Evolutionary conservation across 2,329 filamentous ascomycete species (phyloP), one percentile per base, ranked within the genome.

Genomic region (Beauveria caledonica): DNA sequence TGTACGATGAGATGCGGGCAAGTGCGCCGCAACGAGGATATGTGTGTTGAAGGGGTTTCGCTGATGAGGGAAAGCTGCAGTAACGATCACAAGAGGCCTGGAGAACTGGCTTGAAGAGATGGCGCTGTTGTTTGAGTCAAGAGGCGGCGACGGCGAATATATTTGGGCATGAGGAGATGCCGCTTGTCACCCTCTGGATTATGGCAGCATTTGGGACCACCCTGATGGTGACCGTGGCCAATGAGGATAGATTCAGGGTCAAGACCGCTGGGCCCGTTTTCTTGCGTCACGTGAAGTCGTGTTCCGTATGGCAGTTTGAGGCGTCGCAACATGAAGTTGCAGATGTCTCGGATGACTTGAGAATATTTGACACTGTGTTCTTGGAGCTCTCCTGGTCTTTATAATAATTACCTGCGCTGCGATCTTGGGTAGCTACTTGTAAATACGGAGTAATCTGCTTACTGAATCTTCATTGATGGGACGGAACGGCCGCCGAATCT

Each of bases 151-250:
- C 19, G 39, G 42, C 45, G 39, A 21, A 48, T 42, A 21, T 17
- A 48, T 50, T 60, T 46, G 59, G 52, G 52, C 52, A 56, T 44
- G 53, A 57, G 52, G 33, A 52, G 51, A 52, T 21, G 52, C 59
- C 52, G 52, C 59, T 49, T 29, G 42, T 45, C 58, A 39, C 49
- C 17, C n/a, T 45, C 36, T 44, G 29, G 59, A 61, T 56, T 61
- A 61, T 61, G 59, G 51, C 36, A 57, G 33, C 59, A 56, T 56
- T 19, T 19, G 44, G 59, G 36, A 44, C 59, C 59, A 61, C 59
- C 59, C 23, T 57, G 45, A 56, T 56, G 52, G 52, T 25, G 44
- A n/a, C 23, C 27, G n/a, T 45, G 46, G 59, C 59, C 59, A 61
- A 61, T 61, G 45, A 61, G 52, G 19, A 39, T 3, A 10, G 56